These are phyloP conservation scores for Sphaerobolus stellatus DNA, from an alignment of 1,284 basidiomycete genomes.

Conservation along the genomic window DNA sequence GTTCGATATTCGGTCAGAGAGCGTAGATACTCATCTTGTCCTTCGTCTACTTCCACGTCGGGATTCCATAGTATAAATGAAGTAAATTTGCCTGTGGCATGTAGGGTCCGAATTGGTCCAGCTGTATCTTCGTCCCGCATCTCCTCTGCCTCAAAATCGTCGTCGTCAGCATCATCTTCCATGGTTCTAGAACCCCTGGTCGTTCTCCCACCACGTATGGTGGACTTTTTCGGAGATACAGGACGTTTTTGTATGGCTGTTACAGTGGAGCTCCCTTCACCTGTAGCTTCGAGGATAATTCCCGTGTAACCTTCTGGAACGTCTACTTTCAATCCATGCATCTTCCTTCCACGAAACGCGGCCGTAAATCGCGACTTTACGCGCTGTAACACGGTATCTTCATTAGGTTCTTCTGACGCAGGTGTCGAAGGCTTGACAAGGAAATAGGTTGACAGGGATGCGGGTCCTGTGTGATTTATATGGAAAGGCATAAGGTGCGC, in stretches of 20 bases:
- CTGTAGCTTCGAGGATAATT: conserved; percentile 44
- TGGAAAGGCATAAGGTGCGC: conserved; percentile 81
- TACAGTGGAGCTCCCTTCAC: conserved; percentile 20
- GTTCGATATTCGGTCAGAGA: conserved; percentile 55
- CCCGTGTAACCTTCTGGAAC: conserved; percentile 70
- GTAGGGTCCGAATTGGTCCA: conserved; percentile 36
- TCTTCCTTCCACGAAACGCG: conserved; percentile 67
- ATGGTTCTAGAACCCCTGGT: conserved; percentile 9
- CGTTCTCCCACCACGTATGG: conserved; percentile 23
- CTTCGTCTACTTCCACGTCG: conserved; percentile 65
- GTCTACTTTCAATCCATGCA: conserved; percentile 62
- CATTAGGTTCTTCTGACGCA: conserved; percentile 29
- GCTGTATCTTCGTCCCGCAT: conserved; percentile 20
- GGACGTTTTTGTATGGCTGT: conserved; percentile 20
- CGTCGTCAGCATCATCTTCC: conserved; percentile 20
- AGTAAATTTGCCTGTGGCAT: conserved; percentile 53
- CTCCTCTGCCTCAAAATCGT: conserved; percentile 1
- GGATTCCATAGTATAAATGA: conserved; percentile 71
- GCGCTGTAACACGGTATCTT: conserved; percentile 5
- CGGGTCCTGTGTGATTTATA: conserved; percentile 66
- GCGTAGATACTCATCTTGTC: conserved; percentile 66
- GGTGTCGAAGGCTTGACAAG: conserved; percentile 45
- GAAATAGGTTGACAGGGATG: conserved; percentile 73
- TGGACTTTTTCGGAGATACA: conserved; percentile 18
- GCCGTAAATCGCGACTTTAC: conserved; percentile 50